phyloP scores from a whole-genome alignment of 169 alveolate genomes.

The Besnoitia besnoiti region DNA sequence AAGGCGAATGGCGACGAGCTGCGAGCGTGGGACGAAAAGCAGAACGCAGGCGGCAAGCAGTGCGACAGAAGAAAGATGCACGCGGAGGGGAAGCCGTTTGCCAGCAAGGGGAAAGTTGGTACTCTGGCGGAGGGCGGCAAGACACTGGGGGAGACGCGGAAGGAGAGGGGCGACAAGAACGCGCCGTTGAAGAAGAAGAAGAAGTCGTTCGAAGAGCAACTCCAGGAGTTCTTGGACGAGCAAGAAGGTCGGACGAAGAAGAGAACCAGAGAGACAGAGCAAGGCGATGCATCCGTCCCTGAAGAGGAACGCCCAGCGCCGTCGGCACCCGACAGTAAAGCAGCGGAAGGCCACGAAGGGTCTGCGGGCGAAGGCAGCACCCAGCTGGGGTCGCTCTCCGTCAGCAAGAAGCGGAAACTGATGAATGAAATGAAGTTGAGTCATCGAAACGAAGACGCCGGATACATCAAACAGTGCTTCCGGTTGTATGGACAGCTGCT shows the following conservation, averaged over 20 bases:
- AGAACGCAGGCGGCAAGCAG: no score
- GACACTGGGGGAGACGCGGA: background rate
- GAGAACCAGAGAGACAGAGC: background rate
- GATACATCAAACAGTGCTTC: constrained; percentile 37
- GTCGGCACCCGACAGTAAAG: background rate
- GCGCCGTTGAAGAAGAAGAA: background rate
- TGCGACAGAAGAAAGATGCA: no score
- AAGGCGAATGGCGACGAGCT: background rate
- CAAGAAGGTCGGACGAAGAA: background rate
- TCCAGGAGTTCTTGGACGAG: background rate
- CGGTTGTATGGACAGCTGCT: constrained; percentile 39
- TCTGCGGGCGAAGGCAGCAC: no score
- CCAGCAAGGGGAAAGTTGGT: background rate
- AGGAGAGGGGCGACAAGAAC: background rate
- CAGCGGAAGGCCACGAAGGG: background rate
- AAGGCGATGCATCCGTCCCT: background rate
- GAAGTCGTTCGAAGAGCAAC: constrained; percentile 24
- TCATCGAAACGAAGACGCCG: constrained; percentile 18
- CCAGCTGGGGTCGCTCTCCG: background rate
- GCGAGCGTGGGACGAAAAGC: background rate
- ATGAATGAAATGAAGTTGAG: constrained; percentile 2
- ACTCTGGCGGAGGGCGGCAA: background rate
- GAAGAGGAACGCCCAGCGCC: background rate
- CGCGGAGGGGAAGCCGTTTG: background rate
- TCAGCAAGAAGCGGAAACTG: constrained; percentile 33